Evolutionary conservation across 352 stramenopile species (phyloP).

Genomic region (Pythium volutum): DNA sequence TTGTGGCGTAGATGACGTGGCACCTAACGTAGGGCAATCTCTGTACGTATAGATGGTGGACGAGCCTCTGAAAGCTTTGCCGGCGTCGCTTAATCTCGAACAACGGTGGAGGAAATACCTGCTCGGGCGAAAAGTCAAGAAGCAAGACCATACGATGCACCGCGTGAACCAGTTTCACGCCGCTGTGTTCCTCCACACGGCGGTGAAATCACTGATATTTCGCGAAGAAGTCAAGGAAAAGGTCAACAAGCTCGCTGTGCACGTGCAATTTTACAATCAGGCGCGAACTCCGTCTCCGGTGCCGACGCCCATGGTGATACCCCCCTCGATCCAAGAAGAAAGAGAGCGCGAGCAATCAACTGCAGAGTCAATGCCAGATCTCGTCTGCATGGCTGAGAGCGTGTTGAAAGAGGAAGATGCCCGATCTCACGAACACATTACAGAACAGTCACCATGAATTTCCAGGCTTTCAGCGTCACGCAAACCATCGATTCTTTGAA

Average conservation of each 20-base stretch:
- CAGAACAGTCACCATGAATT: neutral
- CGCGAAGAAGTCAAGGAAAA: conserved; percentile 46
- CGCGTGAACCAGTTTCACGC: conserved; percentile 56
- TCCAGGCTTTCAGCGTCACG: neutral
- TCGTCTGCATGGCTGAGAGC: conserved; percentile 15
- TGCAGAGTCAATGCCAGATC: conserved; percentile 12
- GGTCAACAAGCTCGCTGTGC: conserved; percentile 31
- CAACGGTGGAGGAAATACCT: conserved; percentile 59
- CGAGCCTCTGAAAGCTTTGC: conserved; percentile 44
- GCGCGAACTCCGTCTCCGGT: neutral
- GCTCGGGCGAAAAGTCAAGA: conserved; percentile 44
- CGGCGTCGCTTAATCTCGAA: conserved; percentile 50
- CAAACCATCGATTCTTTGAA: neutral
- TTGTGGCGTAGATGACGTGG: neutral
- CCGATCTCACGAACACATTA: neutral
- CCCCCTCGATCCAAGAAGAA: conserved; percentile 4
- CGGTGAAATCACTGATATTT: conserved; percentile 51
- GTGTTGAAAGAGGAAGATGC: conserved; percentile 9
- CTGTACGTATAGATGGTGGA: conserved; percentile 37
- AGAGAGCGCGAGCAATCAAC: neutral
- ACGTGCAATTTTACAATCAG: conserved; percentile 9
- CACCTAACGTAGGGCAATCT: neutral
- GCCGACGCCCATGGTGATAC: neutral
- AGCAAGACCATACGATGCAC: conserved; percentile 44
- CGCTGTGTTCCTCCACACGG: conserved; percentile 39